phyloP scores from a whole-genome alignment of 2,329 filamentous ascomycete genomes.

The Fusarium temperatum region DNA sequence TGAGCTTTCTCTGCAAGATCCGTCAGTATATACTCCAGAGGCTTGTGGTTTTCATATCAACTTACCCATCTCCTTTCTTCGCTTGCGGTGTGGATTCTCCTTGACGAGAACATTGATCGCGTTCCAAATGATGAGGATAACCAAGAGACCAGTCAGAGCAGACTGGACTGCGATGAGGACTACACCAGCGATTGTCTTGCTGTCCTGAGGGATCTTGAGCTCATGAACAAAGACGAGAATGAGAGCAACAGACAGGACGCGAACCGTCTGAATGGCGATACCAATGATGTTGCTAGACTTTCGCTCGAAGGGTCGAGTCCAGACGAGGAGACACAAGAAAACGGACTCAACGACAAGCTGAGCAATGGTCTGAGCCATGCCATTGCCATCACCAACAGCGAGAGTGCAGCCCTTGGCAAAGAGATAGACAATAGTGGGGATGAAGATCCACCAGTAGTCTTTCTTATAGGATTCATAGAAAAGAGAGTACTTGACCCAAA shows the following conservation, averaged over 20 bases:
- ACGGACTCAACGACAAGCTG: constrained; percentile 83
- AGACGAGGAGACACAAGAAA: constrained; percentile 82
- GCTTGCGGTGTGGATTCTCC: constrained; percentile 89
- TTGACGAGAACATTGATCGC: constrained; percentile 83
- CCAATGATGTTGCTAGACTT: constrained; percentile 93
- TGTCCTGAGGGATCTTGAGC: constrained; percentile 87
- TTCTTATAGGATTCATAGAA: constrained; percentile 98
- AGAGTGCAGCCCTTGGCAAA: constrained; percentile 89
- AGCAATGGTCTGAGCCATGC: constrained; percentile 79
- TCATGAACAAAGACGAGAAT: constrained; percentile 95
- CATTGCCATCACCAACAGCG: constrained; percentile 85
- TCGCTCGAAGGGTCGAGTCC: constrained; percentile 86
- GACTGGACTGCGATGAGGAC: constrained; percentile 93
- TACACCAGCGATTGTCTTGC: constrained; percentile 93
- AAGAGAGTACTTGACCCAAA: constrained; percentile 94
- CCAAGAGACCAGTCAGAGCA: constrained; percentile 80
- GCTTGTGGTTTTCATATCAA: neutral
- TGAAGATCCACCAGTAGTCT: constrained; percentile 96
- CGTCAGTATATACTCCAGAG: constrained; percentile 36
- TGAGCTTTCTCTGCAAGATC: constrained; percentile 73
- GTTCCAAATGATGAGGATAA: constrained; percentile 89
- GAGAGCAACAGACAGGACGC: constrained; percentile 87
- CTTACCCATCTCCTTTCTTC: constrained; percentile 90
- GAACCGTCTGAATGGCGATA: constrained; percentile 87
- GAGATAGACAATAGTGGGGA: constrained; percentile 89